These are phyloP conservation scores for Exophiala sideris DNA, from an alignment of 2,329 filamentous ascomycete species.

Conservation along the genomic window DNA sequence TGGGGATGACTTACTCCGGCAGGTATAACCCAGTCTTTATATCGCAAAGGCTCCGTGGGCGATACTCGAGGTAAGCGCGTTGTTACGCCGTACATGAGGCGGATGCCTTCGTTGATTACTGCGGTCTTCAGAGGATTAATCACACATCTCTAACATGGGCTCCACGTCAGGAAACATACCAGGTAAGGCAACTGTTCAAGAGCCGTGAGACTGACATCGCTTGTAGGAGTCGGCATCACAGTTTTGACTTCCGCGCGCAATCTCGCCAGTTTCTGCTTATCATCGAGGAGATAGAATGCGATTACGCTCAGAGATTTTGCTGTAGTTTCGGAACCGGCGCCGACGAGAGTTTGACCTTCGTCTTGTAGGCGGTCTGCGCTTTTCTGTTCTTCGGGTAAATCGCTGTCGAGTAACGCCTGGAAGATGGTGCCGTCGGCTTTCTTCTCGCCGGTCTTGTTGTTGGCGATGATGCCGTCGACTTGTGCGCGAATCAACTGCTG, in stretches of 20 bases:
- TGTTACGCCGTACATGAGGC: slow-evolving; percentile 23
- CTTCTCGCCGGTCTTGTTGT: slow-evolving; percentile 6
- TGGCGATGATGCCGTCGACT: slow-evolving; percentile 8
- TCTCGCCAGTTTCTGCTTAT: slow-evolving; percentile 4
- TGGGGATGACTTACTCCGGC: slow-evolving; percentile 17
- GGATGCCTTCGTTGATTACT: slow-evolving; percentile 31
- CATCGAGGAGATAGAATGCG: slow-evolving; percentile 19
- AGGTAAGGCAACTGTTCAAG: slow-evolving; percentile 33
- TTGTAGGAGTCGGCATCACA: slow-evolving; percentile 15
- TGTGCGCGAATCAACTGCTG: slow-evolving; percentile 3
- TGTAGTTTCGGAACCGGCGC: slow-evolving; percentile 34
- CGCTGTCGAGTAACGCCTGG: slow-evolving; percentile 17
- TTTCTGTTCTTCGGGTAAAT: slow-evolving; percentile 32
- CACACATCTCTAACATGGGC: slow-evolving; percentile 11
- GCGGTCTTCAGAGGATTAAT: slow-evolving; percentile 15
- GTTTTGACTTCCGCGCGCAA: slow-evolving; percentile 17
- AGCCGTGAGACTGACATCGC: slow-evolving; percentile 6
- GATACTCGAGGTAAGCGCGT: slow-evolving; percentile 21
- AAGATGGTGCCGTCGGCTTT: slow-evolving; percentile 1
- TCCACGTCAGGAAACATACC: slow-evolving; percentile 27
- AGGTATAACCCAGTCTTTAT: slow-evolving; percentile 33
- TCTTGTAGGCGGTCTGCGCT: slow-evolving; percentile 30
- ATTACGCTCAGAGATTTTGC: slow-evolving; percentile 11
- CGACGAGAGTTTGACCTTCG: slow-evolving; percentile 34
- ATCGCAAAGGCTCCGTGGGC: slow-evolving; percentile 28